A percentile compares a stretch with the other conserved stretches of the same genome.
These are phyloP conservation scores for Karstenula rhodostoma DNA, from an alignment of 2,329 filamentous ascomycete genomes.

Conservation along the genomic window DNA sequence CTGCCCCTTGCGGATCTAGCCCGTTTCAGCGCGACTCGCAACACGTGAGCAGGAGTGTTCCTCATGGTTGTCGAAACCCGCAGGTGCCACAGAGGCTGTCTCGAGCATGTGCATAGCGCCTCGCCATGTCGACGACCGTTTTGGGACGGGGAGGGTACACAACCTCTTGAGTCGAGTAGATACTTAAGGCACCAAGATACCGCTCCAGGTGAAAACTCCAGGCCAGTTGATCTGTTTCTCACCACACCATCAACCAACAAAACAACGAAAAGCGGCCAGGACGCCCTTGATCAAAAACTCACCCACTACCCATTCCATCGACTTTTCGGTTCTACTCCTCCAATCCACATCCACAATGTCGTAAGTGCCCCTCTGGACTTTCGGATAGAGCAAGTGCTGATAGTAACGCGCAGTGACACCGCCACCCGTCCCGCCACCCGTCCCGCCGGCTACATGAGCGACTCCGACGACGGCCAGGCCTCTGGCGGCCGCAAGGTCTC, in stretches of 20 bases:
- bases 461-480: conserved; percentile 54
- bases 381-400: conserved; percentile 9
- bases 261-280: conserved; percentile 23
- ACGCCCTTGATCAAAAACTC: conserved; percentile 16
- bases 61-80: conserved; percentile 22
- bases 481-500: conserved; percentile 48
- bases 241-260: conserved; percentile 15
- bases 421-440: conserved; percentile 38
- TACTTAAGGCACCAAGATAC: conserved; percentile 37
- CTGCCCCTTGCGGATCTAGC: conserved; percentile 23
- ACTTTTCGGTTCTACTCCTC: background rate
- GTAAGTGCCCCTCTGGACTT: conserved; percentile 25
- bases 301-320: background rate
- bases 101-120: conserved; percentile 23
- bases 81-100: conserved; percentile 34
- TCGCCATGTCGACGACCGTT: conserved; percentile 1
- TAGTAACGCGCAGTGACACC: conserved; percentile 28
- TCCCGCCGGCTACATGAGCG: conserved; percentile 42
- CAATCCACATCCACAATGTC: conserved; percentile 31
- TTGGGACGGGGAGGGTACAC: background rate
- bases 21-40: conserved; percentile 15
- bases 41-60: conserved; percentile 14
- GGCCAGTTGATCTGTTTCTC: conserved; percentile 39
- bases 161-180: conserved; percentile 9
- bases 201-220: conserved; percentile 21